phyloP scores from a whole-genome alignment of 768 basidiomycete genomes.

The Suillus sp. region DNA sequence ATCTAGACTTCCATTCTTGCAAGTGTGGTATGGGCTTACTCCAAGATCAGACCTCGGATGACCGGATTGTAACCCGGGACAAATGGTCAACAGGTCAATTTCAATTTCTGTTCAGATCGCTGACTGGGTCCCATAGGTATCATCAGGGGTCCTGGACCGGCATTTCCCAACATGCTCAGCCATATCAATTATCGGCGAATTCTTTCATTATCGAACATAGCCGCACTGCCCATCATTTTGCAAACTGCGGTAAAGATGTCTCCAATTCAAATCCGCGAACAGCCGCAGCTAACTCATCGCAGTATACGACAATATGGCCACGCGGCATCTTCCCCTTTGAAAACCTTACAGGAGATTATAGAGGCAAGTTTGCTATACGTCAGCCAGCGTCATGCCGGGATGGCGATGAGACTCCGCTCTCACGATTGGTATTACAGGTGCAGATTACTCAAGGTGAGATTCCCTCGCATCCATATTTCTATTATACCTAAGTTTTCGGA shows the following conservation, averaged over 20 bases:
- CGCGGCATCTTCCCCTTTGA: not conserved
- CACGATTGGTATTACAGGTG: not conserved
- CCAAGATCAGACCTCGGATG: no score
- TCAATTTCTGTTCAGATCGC: not conserved
- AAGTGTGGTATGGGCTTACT: no score
- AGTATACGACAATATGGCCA: not conserved
- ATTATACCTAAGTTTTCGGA: not conserved
- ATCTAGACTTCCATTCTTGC: no score
- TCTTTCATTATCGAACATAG: not conserved
- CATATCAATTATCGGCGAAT: not conserved
- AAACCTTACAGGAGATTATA: not conserved
- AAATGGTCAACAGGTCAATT: not conserved
- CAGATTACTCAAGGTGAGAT: not conserved
- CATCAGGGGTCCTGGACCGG: not conserved
- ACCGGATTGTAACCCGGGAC: no score
- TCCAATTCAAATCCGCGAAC: not conserved
- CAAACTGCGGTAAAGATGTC: not conserved
- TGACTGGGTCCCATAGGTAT: not conserved
- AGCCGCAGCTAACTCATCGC: no score
- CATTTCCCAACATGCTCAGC: not conserved
- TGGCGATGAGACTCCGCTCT: not conserved
- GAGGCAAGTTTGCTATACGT: not conserved
- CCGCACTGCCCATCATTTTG: not conserved
- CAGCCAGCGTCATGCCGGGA: not conserved
- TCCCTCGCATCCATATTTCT: not conserved